Conservation (phyloP, 495 filamentous ascomycete genomes). For the Aspergillus heteromorphus region DNA sequence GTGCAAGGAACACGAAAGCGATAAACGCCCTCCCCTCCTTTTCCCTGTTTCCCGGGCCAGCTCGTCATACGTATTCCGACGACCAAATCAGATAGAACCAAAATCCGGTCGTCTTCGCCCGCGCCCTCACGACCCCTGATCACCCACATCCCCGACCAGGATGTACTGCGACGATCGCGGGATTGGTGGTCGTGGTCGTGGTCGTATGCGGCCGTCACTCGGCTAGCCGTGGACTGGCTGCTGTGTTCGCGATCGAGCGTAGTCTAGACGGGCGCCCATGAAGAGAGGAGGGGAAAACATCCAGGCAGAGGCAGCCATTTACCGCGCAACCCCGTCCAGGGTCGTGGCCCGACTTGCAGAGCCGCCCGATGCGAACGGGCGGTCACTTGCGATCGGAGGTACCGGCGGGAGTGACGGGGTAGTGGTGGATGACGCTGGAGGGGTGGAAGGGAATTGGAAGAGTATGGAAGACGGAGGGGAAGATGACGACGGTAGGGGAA, state of each 20-base stretch:
- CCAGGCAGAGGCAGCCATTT: slow-evolving; percentile 10
- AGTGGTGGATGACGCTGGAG: slow-evolving; percentile 9
- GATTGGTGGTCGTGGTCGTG: slow-evolving; percentile 8
- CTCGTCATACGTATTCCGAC: slow-evolving; percentile 7
- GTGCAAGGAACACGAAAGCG: slow-evolving; percentile 11
- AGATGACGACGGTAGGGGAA: slow-evolving; percentile 4
- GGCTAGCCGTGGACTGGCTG: slow-evolving; percentile 13
- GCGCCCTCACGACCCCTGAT: not conserved
- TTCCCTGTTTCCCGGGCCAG: slow-evolving; percentile 1
- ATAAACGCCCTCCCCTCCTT: slow-evolving; percentile 10
- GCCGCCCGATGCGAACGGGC: not conserved
- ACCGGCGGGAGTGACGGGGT: not conserved
- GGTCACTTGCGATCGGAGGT: slow-evolving; percentile 1
- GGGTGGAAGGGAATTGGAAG: slow-evolving; percentile 10
- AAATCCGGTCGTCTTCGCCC: not conserved
- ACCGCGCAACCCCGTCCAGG: not conserved
- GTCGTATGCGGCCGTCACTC: slow-evolving; percentile 11
- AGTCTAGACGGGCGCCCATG: slow-evolving; percentile 14
- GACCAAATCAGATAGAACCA: not conserved
- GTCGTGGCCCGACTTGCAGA: not conserved
- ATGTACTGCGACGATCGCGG: slow-evolving; percentile 1
- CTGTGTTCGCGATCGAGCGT: slow-evolving; percentile 16
- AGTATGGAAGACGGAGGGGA: slow-evolving; percentile 1
- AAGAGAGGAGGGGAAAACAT: slow-evolving; percentile 12
- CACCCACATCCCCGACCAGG: not conserved